Base-by-base conservation (phyloP, 495 filamentous ascomycete genomes). In the Aspergillus carlsbadensis region DNA sequence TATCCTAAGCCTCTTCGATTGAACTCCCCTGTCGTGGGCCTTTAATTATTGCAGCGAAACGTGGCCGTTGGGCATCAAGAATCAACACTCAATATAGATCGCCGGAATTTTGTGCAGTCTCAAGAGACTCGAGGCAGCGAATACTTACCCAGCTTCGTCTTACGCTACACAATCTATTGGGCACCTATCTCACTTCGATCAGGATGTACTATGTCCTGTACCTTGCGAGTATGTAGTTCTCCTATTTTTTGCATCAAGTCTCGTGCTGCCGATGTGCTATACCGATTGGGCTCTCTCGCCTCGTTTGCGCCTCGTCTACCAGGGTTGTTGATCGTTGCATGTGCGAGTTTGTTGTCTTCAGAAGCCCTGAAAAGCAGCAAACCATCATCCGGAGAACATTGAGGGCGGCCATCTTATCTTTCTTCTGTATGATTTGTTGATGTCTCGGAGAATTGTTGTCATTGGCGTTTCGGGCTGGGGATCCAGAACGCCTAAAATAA, bases 201-300 rank as follows among this genome's bases (percentile, higher is more conserved):
- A 65, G 58, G 64, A 86, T 84, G 84, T 87, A 85, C 70, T 87
- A 88, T 72, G 81, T 85, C 58, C 82, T 83, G 66, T 88, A 88
- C 69, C 78, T 88, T 64, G 81, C 81, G 53, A 84, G 84, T 87
- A 80, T 72, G 84, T 78, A 57, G 36, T 33, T 18, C 2, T 17
- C 22, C 10, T 37, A 34, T 58, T 56, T 31, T n/a, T 56, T 49
- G 44, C 22, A 46, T 34, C 7, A 50, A n/a, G 47, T 39, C 21
- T 29, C 33, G 42, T 59, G 44, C 20, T 15, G 37, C 31, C 10
- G 24, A 5, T 31, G 14, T 29, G 10, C 13, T 18, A 39, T 35
- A 36, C 35, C 29, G 2, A 45, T 60, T 59, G 42, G 48, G 33
- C 47, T 42, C 15, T 15, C 10, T 43, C 11, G 24, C 45, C 36